phyloP scores from a whole-genome alignment of 345 rosid genomes.

The Ceriops tagal region DNA sequence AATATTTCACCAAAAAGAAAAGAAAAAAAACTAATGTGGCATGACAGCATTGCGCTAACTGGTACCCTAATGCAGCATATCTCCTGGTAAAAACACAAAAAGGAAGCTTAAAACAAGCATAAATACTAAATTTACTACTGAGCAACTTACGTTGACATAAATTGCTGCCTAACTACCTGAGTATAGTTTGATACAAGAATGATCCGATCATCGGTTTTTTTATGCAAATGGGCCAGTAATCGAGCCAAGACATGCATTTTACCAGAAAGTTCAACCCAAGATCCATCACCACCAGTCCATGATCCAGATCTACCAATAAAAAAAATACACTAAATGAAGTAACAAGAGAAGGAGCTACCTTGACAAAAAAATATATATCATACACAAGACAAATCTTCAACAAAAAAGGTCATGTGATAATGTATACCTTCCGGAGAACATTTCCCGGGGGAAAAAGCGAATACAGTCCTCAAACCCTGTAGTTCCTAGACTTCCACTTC shows the following conservation, averaged over 20 bases:
- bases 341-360: neutral
- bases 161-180: slow-evolving; percentile 48
- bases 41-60: neutral
- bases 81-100: neutral
- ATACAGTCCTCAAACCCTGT: slow-evolving; percentile 83
- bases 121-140: too few relatives aligned
- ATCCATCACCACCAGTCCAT: slow-evolving; percentile 92
- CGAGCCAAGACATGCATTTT: slow-evolving; percentile 98
- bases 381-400: neutral
- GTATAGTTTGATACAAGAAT: slow-evolving; percentile 98
- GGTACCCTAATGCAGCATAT: neutral
- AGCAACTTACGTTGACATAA: too few relatives aligned
- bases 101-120: neutral
- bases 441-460: slow-evolving; percentile 78
- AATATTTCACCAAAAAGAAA: neutral
- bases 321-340: neutral
- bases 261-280: slow-evolving; percentile 98
- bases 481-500: slow-evolving; percentile 69
- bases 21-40: neutral
- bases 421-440: slow-evolving; percentile 91
- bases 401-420: slow-evolving; percentile 6
- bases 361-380: slow-evolving; percentile 12
- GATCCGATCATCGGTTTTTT: slow-evolving; percentile 82
- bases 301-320: slow-evolving; percentile 72
- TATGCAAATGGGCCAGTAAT: slow-evolving; percentile 75